Conservation (phyloP, 768 basidiomycete genomes). For the Pisolithus tinctorius region DNA sequence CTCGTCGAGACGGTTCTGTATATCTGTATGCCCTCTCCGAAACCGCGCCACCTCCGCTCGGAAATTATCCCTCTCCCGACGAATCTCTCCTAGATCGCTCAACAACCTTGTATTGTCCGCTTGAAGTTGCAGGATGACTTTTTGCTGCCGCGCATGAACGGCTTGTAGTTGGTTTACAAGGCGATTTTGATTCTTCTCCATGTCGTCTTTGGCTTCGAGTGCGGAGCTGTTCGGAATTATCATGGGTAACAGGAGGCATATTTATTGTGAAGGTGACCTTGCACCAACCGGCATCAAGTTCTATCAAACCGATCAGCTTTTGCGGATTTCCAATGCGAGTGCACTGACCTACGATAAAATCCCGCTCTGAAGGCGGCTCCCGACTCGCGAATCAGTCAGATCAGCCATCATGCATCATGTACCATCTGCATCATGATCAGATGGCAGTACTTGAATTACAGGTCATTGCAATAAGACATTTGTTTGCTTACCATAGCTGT, state of each 20-base stretch:
- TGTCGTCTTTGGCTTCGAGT: not conserved
- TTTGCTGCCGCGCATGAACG: slow-evolving; percentile 19
- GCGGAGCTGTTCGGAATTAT: too few relatives aligned
- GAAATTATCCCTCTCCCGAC: slow-evolving; percentile 22
- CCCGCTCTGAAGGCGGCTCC: too few relatives aligned
- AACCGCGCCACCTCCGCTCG: slow-evolving; percentile 14
- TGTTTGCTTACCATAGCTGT: too few relatives aligned
- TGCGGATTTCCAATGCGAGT: too few relatives aligned
- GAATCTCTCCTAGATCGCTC: slow-evolving; percentile 19
- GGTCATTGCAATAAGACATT: too few relatives aligned
- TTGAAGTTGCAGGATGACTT: slow-evolving; percentile 20
- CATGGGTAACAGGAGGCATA: not conserved
- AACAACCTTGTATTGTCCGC: slow-evolving; percentile 18
- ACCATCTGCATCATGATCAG: too few relatives aligned
- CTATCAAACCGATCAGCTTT: too few relatives aligned
- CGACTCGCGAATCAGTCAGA: too few relatives aligned
- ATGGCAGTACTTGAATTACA: too few relatives aligned
- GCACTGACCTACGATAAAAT: too few relatives aligned
- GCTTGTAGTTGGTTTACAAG: slow-evolving; percentile 22
- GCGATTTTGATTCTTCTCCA: slow-evolving; percentile 8
- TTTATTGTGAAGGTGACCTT: not conserved
- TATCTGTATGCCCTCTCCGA: slow-evolving; percentile 17
- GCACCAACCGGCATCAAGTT: too few relatives aligned
- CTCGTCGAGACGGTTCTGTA: slow-evolving; percentile 17
- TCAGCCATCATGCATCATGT: too few relatives aligned